Base-by-base conservation (phyloP, 306 rosid genomes). In the Crataegus laevigata region DNA sequence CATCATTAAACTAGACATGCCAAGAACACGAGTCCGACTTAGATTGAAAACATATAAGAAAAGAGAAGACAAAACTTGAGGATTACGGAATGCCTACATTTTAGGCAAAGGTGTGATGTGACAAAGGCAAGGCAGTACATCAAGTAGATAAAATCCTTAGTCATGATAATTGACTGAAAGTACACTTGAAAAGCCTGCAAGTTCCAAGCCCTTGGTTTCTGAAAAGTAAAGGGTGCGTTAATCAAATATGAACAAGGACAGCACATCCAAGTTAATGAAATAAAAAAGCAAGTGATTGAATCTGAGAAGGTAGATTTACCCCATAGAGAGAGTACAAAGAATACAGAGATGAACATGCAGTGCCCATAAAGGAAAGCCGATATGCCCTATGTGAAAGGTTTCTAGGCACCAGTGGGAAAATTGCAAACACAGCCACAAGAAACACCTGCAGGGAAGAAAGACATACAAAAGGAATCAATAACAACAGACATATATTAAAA, bases 141-240 rank as follows among this genome's bases (percentile, higher is more conserved):
- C 81, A 90, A 88, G 92, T 82, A 87, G 81, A 96, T 89, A 81
- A 96, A 92, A 87, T 96, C 98, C 78, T 90, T 96, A 55, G 98
- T 68, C 26, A 71, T 89, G 78, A 88, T 71, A 68, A 96, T 80
- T 32, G 90, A 69, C 79, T 91, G 98, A 76, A 96, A 90, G 87
- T 96, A 96, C 75, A 73, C 85, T 88, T 92, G 97, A 90, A 96
- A 75, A 42, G 92, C 93, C 77, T 89, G 99, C 77, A 90, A 36
- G 89, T 89, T 96, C 98, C 96, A 96, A 28, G 87, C 97, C 76
- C 97, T 90, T 6, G 99, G 99, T 86, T 82, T 90, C 99, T 96
- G 90, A 78, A 82, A 81, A 58, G 65, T 66, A 73, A 54, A 65
- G 75, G 69, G 78, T 52, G 51, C 42, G 73, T 78, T 75, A 50